Conservation (phyloP, 495 filamentous ascomycete species). For the Elasticomyces elasticus region DNA sequence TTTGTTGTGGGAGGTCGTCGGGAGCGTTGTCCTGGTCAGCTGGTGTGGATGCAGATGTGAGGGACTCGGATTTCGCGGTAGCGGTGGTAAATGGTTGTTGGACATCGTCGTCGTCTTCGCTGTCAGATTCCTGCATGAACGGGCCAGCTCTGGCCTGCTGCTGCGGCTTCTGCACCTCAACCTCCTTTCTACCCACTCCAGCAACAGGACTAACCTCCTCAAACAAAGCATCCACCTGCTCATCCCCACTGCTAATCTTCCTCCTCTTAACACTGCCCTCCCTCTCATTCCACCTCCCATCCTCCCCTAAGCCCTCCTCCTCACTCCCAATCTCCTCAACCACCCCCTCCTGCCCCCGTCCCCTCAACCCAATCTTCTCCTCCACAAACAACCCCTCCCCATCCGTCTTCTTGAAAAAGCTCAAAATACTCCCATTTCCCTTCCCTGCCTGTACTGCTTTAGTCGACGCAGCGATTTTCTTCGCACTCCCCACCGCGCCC, state of each 20-base stretch:
- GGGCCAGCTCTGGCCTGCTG: constrained; percentile 33
- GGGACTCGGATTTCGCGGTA: too few species aligned
- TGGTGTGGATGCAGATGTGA: too few species aligned
- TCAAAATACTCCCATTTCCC: constrained; percentile 65
- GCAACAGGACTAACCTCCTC: neutral
- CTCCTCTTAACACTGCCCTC: constrained; percentile 37
- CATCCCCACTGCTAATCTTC: constrained; percentile 25
- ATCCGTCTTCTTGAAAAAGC: constrained; percentile 71
- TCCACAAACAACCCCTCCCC: constrained; percentile 29
- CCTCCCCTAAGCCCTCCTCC: constrained; percentile 32
- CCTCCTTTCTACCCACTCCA: neutral
- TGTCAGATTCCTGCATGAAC: constrained; percentile 61
- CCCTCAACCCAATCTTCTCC: constrained; percentile 26
- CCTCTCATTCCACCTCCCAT: constrained; percentile 42
- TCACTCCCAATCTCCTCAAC: constrained; percentile 17
- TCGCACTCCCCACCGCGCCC: constrained; percentile 18
- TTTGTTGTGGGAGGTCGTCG: too few species aligned
- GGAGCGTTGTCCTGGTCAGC: too few species aligned
- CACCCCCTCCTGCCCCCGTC: neutral
- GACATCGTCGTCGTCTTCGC: constrained; percentile 46
- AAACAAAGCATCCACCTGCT: neutral
- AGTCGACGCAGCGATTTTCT: constrained; percentile 14
- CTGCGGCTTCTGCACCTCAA: neutral
- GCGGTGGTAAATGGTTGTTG: too few species aligned
- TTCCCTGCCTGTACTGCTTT: constrained; percentile 34